phyloP scores from a whole-genome alignment of 2,329 filamentous ascomycete species.

The Arachnomyces sp. region DNA sequence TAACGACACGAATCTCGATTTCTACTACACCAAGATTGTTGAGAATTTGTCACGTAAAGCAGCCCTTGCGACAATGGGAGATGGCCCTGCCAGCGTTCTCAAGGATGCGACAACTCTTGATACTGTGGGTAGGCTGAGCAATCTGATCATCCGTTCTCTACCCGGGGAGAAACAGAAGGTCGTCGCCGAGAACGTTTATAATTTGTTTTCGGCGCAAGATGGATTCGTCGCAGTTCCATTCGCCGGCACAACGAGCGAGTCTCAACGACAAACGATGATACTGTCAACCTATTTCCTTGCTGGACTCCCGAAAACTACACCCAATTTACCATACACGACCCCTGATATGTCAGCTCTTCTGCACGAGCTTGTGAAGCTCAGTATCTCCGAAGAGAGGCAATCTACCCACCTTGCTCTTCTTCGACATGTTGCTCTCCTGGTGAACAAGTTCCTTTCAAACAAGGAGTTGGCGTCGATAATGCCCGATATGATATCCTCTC shows the following conservation, averaged over 20 bases:
- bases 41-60: constrained; percentile 34
- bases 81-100: constrained; percentile 30
- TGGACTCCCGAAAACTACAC: constrained; percentile 37
- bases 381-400: constrained; percentile 21
- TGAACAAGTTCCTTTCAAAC: constrained; percentile 34
- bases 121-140: constrained; percentile 52
- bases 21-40: constrained; percentile 45
- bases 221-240: constrained; percentile 30
- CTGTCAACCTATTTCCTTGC: constrained; percentile 51
- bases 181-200: constrained; percentile 48
- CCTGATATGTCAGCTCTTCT: constrained; percentile 28
- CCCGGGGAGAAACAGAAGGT: constrained; percentile 44
- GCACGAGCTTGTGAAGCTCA: constrained; percentile 27
- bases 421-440: constrained; percentile 33
- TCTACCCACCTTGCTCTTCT: constrained; percentile 33
- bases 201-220: constrained; percentile 38
- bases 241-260: constrained; percentile 19
- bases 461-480: constrained; percentile 22
- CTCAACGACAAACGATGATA: constrained; percentile 42
- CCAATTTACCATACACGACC: constrained; percentile 23
- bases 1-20: constrained; percentile 34
- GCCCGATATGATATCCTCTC: constrained; percentile 21
- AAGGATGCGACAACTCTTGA: constrained; percentile 49
- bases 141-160: constrained; percentile 50
- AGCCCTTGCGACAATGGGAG: constrained; percentile 27